These are phyloP conservation scores for Aspergillus sp. DNA, from an alignment of 2,329 filamentous ascomycete genomes.

Conservation along the genomic window DNA sequence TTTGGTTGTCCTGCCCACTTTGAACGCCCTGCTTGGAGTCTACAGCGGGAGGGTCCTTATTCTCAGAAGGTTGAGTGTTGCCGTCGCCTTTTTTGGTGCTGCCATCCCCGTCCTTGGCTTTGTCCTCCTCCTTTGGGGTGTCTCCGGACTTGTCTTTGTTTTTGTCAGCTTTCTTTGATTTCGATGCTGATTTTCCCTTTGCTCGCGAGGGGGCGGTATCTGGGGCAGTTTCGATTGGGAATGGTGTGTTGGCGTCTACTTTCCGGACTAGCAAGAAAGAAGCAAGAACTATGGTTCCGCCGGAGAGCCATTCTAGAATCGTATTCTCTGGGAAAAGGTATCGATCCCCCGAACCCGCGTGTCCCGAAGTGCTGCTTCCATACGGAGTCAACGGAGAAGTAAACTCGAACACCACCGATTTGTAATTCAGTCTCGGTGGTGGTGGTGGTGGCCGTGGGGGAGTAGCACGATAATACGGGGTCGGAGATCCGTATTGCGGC, in stretches of 20 bases:
- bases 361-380: conserved; percentile 40
- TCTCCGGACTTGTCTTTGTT: conserved; percentile 16
- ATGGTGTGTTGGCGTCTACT: conserved; percentile 39
- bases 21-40: conserved; percentile 12
- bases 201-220: conserved; percentile 29
- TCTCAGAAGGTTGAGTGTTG: conserved; percentile 2
- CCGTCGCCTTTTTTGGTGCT: conserved; percentile 9
- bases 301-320: conserved; percentile 49
- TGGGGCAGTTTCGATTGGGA: conserved; percentile 35
- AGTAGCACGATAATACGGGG: conserved; percentile 34
- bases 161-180: conserved; percentile 40
- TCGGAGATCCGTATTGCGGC: conserved; percentile 33
- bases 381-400: conserved; percentile 43
- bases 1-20: conserved; percentile 13
- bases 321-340: conserved; percentile 51
- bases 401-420: conserved; percentile 51
- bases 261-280: conserved; percentile 49
- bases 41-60: conserved; percentile 8
- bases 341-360: conserved; percentile 46
- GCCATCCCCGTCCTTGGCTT: conserved; percentile 9
- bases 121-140: conserved; percentile 10
- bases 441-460: conserved; percentile 30
- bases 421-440: conserved; percentile 42
- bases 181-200: conserved; percentile 31
- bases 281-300: conserved; percentile 46